These are phyloP conservation scores for Aphanomyces cochlioides DNA, from an alignment of 352 stramenopile species.

Conservation along the genomic window DNA sequence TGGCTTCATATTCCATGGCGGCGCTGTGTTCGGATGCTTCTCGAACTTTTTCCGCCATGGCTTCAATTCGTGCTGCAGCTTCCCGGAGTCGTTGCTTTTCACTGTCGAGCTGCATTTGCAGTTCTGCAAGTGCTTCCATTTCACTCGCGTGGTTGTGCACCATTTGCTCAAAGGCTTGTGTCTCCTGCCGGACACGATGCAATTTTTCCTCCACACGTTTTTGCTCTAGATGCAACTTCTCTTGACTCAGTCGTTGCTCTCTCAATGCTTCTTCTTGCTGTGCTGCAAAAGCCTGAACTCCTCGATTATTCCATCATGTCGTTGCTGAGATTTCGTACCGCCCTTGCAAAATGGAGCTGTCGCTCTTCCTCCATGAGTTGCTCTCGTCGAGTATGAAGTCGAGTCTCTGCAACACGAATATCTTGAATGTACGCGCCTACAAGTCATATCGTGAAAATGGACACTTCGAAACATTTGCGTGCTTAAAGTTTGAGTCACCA, in stretches of 20 bases:
- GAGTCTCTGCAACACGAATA: slow-evolving; percentile 43
- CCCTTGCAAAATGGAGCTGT: slow-evolving; percentile 46
- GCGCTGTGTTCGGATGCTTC: slow-evolving; percentile 21
- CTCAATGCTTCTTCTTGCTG: slow-evolving; percentile 47
- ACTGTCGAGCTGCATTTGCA: slow-evolving; percentile 37
- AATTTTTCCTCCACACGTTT: slow-evolving; percentile 52
- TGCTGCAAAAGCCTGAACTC: slow-evolving; percentile 38
- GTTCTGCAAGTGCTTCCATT: slow-evolving; percentile 41
- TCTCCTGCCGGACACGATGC: slow-evolving; percentile 40
- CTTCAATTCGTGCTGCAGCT: slow-evolving; percentile 33
- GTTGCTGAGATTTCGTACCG: slow-evolving; percentile 25
- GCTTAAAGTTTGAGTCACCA: slow-evolving; percentile 44
- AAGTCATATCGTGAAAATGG: neutral
- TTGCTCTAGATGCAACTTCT: slow-evolving; percentile 40
- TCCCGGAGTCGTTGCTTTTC: slow-evolving; percentile 33
- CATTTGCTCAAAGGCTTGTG: slow-evolving; percentile 41
- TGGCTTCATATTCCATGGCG: slow-evolving; percentile 6
- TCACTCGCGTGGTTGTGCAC: slow-evolving; percentile 48
- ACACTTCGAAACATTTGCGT: slow-evolving; percentile 20
- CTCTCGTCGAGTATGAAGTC: slow-evolving; percentile 40
- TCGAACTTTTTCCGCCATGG: slow-evolving; percentile 33
- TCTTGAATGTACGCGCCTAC: slow-evolving; percentile 39
- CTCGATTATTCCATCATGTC: neutral
- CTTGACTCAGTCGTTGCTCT: slow-evolving; percentile 39
- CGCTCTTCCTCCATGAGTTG: slow-evolving; percentile 47